Conservation (phyloP, 371 early-diverging fungal genomes). For the Umbelopsis sp. region DNA sequence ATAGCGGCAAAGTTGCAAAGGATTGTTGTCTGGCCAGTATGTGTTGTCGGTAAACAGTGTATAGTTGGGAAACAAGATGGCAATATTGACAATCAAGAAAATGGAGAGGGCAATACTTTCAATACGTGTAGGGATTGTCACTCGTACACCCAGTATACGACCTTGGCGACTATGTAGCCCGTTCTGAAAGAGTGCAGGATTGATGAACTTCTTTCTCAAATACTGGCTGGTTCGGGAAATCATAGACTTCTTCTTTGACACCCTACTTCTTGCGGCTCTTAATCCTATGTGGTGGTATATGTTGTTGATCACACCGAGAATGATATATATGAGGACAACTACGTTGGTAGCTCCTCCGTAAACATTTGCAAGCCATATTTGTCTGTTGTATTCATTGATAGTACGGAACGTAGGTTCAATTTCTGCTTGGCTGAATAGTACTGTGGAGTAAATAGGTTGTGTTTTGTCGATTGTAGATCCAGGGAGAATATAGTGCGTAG, state of each 20-base stretch:
- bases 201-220: not conserved
- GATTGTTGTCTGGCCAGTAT: not conserved
- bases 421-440: not conserved
- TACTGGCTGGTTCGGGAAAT: not conserved
- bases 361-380: not conserved
- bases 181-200: not conserved
- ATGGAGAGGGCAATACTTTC: not conserved
- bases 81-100: not conserved
- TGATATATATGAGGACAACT: not conserved
- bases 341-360: conserved; percentile 5
- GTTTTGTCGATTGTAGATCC: not conserved
- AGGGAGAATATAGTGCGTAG: not conserved
- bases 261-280: not conserved
- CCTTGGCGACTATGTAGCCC: conserved; percentile 1
- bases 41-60: not conserved
- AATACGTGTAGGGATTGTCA: conserved; percentile 5
- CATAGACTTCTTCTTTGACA: not conserved
- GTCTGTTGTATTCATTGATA: not conserved
- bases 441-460: not conserved
- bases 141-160: not conserved
- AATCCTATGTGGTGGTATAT: not conserved
- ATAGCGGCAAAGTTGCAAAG: not conserved
- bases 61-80: conserved; percentile 3
- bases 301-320: conserved; percentile 3
- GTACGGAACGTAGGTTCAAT: not conserved